Percentiles rank a stretch among this genome's conserved stretches.
Evolutionary conservation across 1,284 basidiomycete genomes (phyloP).

Genomic region (Leccinum laetum): DNA sequence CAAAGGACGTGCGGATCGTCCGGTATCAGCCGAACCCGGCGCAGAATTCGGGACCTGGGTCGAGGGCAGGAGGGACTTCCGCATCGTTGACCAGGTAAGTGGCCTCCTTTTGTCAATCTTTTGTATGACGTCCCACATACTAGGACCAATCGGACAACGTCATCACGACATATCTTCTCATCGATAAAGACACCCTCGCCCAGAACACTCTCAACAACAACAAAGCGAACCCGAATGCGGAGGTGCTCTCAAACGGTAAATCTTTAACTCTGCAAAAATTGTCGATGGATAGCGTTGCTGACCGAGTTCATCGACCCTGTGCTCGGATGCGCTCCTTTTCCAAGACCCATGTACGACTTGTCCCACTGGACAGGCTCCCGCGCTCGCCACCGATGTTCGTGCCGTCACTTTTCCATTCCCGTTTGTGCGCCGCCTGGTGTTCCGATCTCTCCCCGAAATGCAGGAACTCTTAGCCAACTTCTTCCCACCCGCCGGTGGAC

Average conservation of each 20-base stretch:
- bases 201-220: conserved; percentile 27
- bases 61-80: conserved; percentile 47
- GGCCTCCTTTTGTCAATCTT: neutral
- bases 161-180: conserved; percentile 27
- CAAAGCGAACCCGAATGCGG: conserved; percentile 24
- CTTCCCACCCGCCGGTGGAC: conserved; percentile 26
- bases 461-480: conserved; percentile 26
- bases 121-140: neutral
- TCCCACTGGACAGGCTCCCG: conserved; percentile 17
- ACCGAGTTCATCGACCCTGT: conserved; percentile 25
- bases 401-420: neutral
- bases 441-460: neutral
- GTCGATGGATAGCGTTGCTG: neutral
- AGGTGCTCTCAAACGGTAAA: conserved; percentile 27
- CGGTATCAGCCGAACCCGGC: conserved; percentile 93
- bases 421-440: neutral
- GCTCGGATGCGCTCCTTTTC: conserved; percentile 21
- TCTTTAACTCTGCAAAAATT: neutral
- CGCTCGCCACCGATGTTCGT: conserved; percentile 27
- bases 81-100: conserved; percentile 25
- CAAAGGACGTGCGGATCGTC: conserved; percentile 74
- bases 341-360: conserved; percentile 29
- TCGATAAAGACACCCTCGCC: conserved; percentile 22
- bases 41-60: conserved; percentile 91
- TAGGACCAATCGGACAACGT: conserved; percentile 31